These are phyloP conservation scores for Apophysomyces ossiformis DNA, from an alignment of 371 early-diverging fungal species.

Conservation along the genomic window DNA sequence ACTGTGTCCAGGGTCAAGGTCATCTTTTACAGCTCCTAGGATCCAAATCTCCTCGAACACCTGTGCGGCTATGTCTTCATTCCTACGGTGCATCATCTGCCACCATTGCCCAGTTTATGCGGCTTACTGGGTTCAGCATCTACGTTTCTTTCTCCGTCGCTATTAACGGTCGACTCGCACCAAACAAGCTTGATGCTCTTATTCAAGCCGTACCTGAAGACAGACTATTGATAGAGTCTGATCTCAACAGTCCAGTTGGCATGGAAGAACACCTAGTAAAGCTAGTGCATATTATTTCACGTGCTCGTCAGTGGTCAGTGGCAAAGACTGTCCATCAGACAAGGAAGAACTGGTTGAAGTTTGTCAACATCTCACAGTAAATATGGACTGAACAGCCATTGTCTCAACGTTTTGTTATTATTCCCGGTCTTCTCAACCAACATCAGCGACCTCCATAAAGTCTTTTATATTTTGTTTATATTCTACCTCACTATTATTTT, in stretches of 20 bases:
- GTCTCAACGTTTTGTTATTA: not conserved
- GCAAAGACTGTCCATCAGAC: constrained; percentile 60
- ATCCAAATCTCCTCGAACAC: constrained; percentile 15
- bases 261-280: constrained; percentile 63
- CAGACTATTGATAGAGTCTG: constrained; percentile 82
- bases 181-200: constrained; percentile 54
- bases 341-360: constrained; percentile 65
- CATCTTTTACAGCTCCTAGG: constrained; percentile 60
- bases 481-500: too few species aligned
- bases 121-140: constrained; percentile 39
- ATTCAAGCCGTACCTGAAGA: constrained; percentile 74
- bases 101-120: constrained; percentile 64
- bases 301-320: constrained; percentile 69
- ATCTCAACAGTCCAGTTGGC: constrained; percentile 65
- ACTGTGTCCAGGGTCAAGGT: constrained; percentile 85
- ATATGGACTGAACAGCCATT: not conserved
- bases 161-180: constrained; percentile 59
- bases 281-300: constrained; percentile 66
- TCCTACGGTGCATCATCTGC: constrained; percentile 86
- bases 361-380: constrained; percentile 38
- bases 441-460: too few species aligned
- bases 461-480: too few species aligned
- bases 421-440: not conserved
- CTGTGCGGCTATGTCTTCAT: constrained; percentile 74
- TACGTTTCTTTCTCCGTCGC: constrained; percentile 73